Percentiles rank a stretch among this genome's conserved stretches.
These are phyloP conservation scores for Lactarius pseudohatsudake DNA, from an alignment of 768 basidiomycete genomes.

Conservation along the genomic window DNA sequence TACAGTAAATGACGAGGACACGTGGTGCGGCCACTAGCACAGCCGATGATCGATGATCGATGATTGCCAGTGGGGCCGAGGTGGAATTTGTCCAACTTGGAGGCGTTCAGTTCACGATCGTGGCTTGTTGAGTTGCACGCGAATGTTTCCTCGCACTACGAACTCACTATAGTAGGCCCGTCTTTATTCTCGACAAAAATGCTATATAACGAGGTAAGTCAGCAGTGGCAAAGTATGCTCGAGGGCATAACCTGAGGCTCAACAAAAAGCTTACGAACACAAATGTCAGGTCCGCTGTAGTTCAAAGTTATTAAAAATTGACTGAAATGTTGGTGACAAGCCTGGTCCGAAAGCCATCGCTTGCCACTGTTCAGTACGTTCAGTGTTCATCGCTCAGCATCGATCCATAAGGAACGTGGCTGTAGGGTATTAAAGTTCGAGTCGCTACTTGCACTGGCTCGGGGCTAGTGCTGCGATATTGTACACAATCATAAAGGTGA, in stretches of 20 bases:
- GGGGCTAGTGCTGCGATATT: too few relatives aligned
- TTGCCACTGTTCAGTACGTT: too few relatives aligned
- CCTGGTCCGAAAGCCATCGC: not conserved
- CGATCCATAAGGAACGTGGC: too few relatives aligned
- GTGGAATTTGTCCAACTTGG: not conserved
- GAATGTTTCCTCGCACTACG: not conserved
- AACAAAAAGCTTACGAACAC: not conserved
- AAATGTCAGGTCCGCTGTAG: too few relatives aligned
- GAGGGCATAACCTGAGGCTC: too few relatives aligned
- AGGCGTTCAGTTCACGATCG: not conserved
- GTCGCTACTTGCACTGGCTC: too few relatives aligned
- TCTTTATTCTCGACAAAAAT: not conserved
- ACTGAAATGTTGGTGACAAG: not conserved
- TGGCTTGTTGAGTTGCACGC: not conserved
- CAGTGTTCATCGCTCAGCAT: too few relatives aligned
- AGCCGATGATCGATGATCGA: not conserved
- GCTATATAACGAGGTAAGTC: not conserved
- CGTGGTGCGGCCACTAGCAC: not conserved
- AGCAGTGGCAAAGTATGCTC: not conserved
- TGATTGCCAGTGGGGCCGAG: not conserved
- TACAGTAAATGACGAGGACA: not conserved
- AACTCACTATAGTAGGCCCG: too few relatives aligned
- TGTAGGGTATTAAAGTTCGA: too few relatives aligned
- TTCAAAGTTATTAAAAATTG: not conserved
- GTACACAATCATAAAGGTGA: too few relatives aligned